Evolutionary conservation across 805 yeast species (phyloP).

Genomic region (Wickerhamiella nectarea): DNA sequence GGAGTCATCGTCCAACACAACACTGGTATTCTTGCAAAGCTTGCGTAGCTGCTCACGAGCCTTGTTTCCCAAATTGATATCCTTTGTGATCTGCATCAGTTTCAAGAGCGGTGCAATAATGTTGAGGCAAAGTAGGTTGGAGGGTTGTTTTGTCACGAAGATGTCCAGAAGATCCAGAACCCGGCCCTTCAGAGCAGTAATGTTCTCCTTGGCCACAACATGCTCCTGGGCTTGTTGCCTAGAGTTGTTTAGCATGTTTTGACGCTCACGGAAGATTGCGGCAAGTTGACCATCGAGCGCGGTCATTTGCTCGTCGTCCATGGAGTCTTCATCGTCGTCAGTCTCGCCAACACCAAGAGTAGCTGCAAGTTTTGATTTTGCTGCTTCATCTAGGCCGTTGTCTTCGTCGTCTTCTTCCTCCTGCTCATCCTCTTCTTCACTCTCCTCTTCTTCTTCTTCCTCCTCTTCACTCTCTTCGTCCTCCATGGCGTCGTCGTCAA

Average conservation of each 20-base stretch:
- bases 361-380: constrained; percentile 18
- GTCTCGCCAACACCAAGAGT: constrained; percentile 17
- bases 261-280: constrained; percentile 70
- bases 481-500: constrained; percentile 29
- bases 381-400: constrained; percentile 13
- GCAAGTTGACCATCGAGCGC: constrained; percentile 78
- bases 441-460: constrained; percentile 28
- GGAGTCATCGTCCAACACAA: constrained; percentile 6
- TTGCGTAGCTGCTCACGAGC: constrained; percentile 55
- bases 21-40: constrained; percentile 17
- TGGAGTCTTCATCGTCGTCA: constrained; percentile 52
- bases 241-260: constrained; percentile 45
- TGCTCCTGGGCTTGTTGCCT: constrained; percentile 49
- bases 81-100: constrained; percentile 53
- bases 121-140: constrained; percentile 23
- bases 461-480: constrained; percentile 32
- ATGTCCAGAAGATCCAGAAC: constrained; percentile 64
- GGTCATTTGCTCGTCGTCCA: constrained; percentile 96
- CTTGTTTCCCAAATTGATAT: constrained; percentile 55
- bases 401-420: constrained; percentile 29
- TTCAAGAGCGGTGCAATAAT: constrained; percentile 44
- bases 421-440: constrained; percentile 28
- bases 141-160: constrained; percentile 37
- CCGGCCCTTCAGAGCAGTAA: constrained; percentile 64
- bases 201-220: constrained; percentile 64